Evolutionary conservation across 495 filamentous ascomycete genomes (phyloP).

Genomic region (Hypomontagnella monticulosa): DNA sequence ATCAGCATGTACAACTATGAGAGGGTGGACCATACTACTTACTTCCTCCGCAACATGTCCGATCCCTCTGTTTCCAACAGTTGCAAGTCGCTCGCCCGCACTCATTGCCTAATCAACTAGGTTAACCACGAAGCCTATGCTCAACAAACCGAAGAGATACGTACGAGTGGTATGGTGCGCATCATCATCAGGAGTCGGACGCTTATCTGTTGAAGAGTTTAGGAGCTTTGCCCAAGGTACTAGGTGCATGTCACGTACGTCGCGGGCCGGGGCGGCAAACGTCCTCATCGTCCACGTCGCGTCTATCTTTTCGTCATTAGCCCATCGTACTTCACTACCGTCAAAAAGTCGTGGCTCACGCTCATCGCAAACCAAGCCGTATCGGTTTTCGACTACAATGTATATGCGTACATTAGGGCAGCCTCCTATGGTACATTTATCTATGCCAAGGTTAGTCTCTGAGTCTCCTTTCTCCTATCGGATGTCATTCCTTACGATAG

Average conservation of each 20-base stretch:
- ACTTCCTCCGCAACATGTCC: conserved; percentile 3
- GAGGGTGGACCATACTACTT: background rate
- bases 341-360: conserved; percentile 34
- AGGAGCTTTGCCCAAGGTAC: background rate
- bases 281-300: background rate
- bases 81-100: conserved; percentile 28
- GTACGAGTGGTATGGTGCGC: too few species aligned
- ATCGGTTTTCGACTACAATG: conserved; percentile 25
- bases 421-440: conserved; percentile 1
- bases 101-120: conserved; percentile 38
- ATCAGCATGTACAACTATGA: background rate
- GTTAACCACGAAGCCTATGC: background rate
- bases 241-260: conserved; percentile 8
- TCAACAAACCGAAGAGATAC: background rate
- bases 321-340: background rate
- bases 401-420: conserved; percentile 19
- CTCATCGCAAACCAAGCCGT: conserved; percentile 38
- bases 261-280: too few species aligned
- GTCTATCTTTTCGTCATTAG: conserved; percentile 23
- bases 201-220: background rate
- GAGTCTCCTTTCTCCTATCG: background rate
- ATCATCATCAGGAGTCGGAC: background rate
- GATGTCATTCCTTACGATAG: conserved; percentile 25
- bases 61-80: background rate
- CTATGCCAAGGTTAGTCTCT: conserved; percentile 16